Evolutionary conservation across 1,284 basidiomycete genomes (phyloP).

Genomic region (Trametes versicolor): DNA sequence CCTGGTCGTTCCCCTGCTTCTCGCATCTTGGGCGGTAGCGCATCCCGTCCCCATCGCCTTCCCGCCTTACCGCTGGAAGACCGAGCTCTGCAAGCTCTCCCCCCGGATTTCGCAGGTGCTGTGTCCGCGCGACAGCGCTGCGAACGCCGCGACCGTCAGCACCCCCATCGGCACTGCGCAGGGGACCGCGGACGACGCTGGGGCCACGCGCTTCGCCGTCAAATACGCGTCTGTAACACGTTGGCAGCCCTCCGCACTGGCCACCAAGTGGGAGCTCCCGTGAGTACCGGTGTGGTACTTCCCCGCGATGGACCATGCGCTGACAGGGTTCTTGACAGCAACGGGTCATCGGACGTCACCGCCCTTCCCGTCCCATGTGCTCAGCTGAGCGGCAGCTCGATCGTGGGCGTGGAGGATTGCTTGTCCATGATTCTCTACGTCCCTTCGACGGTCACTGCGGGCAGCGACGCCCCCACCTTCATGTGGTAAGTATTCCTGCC

Average conservation of each 20-base stretch:
- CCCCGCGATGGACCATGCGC: conserved; percentile 6
- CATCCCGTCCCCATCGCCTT: conserved; percentile 43
- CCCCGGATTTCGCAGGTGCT: conserved; percentile 51
- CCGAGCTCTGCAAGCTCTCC: conserved; percentile 56
- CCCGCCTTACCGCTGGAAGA: conserved; percentile 40
- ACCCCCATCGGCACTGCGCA: conserved; percentile 64
- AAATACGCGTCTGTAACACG: conserved; percentile 70
- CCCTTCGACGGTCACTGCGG: conserved; percentile 52
- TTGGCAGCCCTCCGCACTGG: conserved; percentile 65
- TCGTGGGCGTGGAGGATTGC: conserved; percentile 77
- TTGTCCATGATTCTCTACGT: conserved; percentile 81
- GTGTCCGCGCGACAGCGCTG: conserved; percentile 49
- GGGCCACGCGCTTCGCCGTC: conserved; percentile 65
- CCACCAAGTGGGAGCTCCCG: conserved; percentile 68
- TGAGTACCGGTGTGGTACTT: conserved; percentile 46
- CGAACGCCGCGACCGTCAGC: conserved; percentile 44
- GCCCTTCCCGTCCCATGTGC: conserved; percentile 77
- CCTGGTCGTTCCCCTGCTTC: conserved; percentile 48
- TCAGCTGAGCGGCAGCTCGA: conserved; percentile 60
- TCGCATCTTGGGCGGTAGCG: conserved; percentile 44
- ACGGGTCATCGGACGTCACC: conserved; percentile 60
- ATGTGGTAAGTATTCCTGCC: conserved; percentile 62
- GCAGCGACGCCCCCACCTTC: conserved; percentile 60
- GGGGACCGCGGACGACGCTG: conserved; percentile 59
- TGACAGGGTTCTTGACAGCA: conserved; percentile 47